phyloP scores from a whole-genome alignment of 2,329 filamentous ascomycete genomes.

The Aureobasidium namibiae region DNA sequence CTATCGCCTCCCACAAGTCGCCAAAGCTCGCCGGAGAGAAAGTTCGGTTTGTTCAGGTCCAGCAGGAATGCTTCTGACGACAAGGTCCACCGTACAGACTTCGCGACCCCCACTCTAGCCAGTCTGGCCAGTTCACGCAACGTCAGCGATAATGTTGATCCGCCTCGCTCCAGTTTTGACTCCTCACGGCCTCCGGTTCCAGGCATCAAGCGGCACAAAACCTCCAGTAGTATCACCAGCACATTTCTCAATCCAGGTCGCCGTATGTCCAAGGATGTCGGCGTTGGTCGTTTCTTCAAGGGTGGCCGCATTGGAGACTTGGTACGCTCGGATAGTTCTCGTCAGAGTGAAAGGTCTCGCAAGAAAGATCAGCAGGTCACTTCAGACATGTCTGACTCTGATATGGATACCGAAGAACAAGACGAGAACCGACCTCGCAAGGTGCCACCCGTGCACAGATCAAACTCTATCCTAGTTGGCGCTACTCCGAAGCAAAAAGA shows the following conservation, averaged over 20 bases:
- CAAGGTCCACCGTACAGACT: constrained; percentile 25
- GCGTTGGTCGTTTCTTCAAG: constrained; percentile 67
- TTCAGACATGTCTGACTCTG: constrained; percentile 17
- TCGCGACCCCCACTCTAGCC: constrained; percentile 17
- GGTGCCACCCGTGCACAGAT: constrained; percentile 19
- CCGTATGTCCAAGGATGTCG: constrained; percentile 30
- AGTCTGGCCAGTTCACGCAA: constrained; percentile 20
- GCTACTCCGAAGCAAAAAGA: constrained; percentile 18
- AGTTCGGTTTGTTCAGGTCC: constrained; percentile 34
- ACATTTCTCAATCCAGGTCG: constrained; percentile 5
- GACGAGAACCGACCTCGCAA: constrained; percentile 25
- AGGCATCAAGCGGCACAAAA: constrained; percentile 24
- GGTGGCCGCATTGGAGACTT: constrained; percentile 65
- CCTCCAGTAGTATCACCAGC: constrained; percentile 40
- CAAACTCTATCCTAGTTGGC: constrained; percentile 16
- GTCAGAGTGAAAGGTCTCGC: constrained; percentile 53
- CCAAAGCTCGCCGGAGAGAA: constrained; percentile 27
- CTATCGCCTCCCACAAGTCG: constrained; percentile 30
- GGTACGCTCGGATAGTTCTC: constrained; percentile 56
- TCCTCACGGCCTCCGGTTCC: constrained; percentile 28
- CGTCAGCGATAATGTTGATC: constrained; percentile 25
- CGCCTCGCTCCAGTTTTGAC: constrained; percentile 25
- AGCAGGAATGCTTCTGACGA: constrained; percentile 25
- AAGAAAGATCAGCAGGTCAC: constrained; percentile 42
- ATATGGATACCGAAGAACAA: constrained; percentile 41